These are phyloP conservation scores for Conticribra weissflogii DNA, from an alignment of 108 stramenopile genomes.

Conservation along the genomic window DNA sequence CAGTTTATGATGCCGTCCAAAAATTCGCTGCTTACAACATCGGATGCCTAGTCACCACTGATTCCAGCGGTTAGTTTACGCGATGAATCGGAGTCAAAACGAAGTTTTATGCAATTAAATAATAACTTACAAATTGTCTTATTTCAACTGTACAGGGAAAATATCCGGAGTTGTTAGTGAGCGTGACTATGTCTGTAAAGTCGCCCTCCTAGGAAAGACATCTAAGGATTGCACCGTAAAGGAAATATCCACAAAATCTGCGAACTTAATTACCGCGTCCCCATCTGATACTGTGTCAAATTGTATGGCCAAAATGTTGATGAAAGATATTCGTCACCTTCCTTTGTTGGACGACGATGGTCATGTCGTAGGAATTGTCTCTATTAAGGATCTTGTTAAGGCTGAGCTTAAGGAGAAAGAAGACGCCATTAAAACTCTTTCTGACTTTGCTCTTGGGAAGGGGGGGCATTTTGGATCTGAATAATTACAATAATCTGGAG, in stretches of 20 bases:
- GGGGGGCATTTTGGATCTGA: slow-evolving; percentile 58
- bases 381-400: slow-evolving; percentile 58
- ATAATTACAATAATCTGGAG: slow-evolving; percentile 8
- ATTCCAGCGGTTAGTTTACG: slow-evolving; percentile 45
- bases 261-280: slow-evolving; percentile 64
- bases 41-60: slow-evolving; percentile 65
- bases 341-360: slow-evolving; percentile 63
- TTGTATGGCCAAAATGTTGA: slow-evolving; percentile 77
- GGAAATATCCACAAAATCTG: slow-evolving; percentile 66
- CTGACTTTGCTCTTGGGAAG: slow-evolving; percentile 57
- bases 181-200: slow-evolving; percentile 74
- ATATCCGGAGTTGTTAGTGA: slow-evolving; percentile 69
- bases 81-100: too few species aligned
- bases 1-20: slow-evolving; percentile 92
- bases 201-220: slow-evolving; percentile 63
- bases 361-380: slow-evolving; percentile 51
- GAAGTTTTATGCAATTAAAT: too few species aligned
- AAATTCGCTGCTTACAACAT: slow-evolving; percentile 90
- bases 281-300: slow-evolving; percentile 58
- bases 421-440: slow-evolving; percentile 43
- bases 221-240: slow-evolving; percentile 63
- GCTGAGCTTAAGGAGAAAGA: slow-evolving; percentile 53
- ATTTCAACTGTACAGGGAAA: too few species aligned
- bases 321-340: slow-evolving; percentile 72
- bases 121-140: too few species aligned